Conservation (phyloP, 352 stramenopile species). For the Phytophthora colocasiae region DNA sequence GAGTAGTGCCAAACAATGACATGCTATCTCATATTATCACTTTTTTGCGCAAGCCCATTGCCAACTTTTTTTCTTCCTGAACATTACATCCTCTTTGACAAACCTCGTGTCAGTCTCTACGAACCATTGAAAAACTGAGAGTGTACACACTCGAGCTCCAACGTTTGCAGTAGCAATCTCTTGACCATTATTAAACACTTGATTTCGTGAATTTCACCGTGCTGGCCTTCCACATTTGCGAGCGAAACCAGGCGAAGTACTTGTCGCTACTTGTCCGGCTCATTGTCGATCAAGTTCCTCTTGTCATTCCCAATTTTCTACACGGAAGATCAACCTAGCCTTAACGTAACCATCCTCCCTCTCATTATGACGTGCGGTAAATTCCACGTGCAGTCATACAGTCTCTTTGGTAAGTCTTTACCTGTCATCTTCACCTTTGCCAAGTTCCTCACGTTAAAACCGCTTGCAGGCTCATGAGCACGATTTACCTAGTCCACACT, state of each 20-base stretch:
- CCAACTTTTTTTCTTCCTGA: no score
- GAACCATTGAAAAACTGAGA: no score
- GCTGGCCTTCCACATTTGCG: neutral
- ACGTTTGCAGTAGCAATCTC: neutral
- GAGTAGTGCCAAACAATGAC: no score
- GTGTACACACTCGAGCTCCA: no score
- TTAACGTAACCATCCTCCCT: neutral
- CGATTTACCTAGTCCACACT: constrained; percentile 18
- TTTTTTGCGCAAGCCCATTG: no score
- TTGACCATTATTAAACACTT: neutral
- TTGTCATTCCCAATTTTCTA: neutral
- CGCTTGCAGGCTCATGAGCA: constrained; percentile 17
- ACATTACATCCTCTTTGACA: no score
- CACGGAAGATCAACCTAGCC: neutral
- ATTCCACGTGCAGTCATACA: constrained; percentile 24
- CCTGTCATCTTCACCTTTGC: neutral
- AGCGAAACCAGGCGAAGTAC: neutral
- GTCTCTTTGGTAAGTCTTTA: constrained; percentile 8
- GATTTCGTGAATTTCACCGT: neutral
- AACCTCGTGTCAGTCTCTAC: no score
- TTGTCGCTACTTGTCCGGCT: neutral
- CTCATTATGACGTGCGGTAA: constrained; percentile 26
- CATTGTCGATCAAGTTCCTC: neutral
- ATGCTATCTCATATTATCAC: no score
- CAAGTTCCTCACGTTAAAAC: neutral